Evolutionary conservation across 768 basidiomycete genomes (phyloP).

Genomic region (Glaciozyma martinii): DNA sequence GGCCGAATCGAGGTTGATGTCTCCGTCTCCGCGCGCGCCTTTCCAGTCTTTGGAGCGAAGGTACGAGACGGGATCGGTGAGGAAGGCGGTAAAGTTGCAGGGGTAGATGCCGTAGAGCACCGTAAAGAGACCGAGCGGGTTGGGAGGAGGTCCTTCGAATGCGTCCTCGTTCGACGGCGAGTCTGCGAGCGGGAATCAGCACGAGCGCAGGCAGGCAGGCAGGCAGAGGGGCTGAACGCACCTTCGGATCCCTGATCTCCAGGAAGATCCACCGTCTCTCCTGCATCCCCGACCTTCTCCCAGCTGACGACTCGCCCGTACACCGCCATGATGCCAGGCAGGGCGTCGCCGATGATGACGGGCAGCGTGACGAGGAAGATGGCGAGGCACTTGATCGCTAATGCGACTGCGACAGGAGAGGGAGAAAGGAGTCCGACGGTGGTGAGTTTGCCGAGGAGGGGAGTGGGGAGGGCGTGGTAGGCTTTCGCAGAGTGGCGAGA

Average conservation of each 20-base stretch:
- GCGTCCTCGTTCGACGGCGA: constrained; percentile 2
- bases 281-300: constrained; percentile 14
- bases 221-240: not conserved
- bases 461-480: constrained; percentile 22
- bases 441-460: constrained; percentile 29
- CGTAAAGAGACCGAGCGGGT: constrained; percentile 59
- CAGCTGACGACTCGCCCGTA: constrained; percentile 37
- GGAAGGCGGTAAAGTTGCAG: constrained; percentile 71
- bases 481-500: constrained; percentile 20
- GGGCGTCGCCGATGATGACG: constrained; percentile 23
- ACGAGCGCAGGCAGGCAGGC: not conserved
- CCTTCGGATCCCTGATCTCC: not conserved
- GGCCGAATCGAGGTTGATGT: constrained; percentile 56
- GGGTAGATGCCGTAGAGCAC: constrained; percentile 84
- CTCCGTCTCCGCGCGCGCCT: constrained; percentile 55
- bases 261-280: not conserved
- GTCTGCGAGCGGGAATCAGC: not conserved
- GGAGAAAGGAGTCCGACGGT: constrained; percentile 33
- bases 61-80: constrained; percentile 60
- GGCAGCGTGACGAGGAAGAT: constrained; percentile 29
- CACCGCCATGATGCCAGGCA: constrained; percentile 34
- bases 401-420: constrained; percentile 30
- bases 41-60: constrained; percentile 48
- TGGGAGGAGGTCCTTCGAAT: constrained; percentile 43
- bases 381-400: constrained; percentile 30